These are phyloP conservation scores for Leptoxyphium fumago DNA, from an alignment of 2,329 filamentous ascomycete genomes.

Conservation along the genomic window DNA sequence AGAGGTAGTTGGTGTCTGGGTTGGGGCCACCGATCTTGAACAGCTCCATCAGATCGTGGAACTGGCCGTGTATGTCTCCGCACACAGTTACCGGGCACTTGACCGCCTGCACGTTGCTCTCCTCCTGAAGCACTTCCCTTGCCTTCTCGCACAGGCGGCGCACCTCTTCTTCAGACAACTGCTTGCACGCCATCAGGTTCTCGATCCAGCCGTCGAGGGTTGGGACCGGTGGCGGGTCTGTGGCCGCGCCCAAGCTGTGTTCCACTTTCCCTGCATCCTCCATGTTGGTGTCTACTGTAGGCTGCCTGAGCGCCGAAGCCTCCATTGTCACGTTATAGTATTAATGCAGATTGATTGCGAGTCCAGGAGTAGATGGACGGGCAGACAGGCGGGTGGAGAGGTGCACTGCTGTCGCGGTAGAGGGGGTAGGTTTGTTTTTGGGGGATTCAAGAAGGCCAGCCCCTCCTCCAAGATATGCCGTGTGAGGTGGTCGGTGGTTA, in stretches of 20 bases:
- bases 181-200: slow-evolving; percentile 96
- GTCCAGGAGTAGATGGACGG: not conserved
- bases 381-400: slow-evolving; percentile 3
- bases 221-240: slow-evolving; percentile 80
- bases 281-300: slow-evolving; percentile 76
- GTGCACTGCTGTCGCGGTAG: slow-evolving; percentile 1
- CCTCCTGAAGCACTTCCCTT: slow-evolving; percentile 88
- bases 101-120: slow-evolving; percentile 98
- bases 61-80: slow-evolving; percentile 96
- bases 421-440: not conserved
- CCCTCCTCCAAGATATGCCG: slow-evolving; percentile 1
- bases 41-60: slow-evolving; percentile 96
- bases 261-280: slow-evolving; percentile 85
- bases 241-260: slow-evolving; percentile 52
- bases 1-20: slow-evolving; percentile 97
- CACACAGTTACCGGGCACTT: slow-evolving; percentile 99
- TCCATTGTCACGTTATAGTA: slow-evolving; percentile 5
- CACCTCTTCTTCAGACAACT: slow-evolving; percentile 86
- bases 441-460: not conserved
- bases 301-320: slow-evolving; percentile 19
- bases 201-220: slow-evolving; percentile 98
- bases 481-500: slow-evolving; percentile 1
- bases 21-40: slow-evolving; percentile 98
- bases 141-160: slow-evolving; percentile 97
- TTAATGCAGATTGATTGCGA: no score